Evolutionary conservation across 805 yeast species (phyloP).

Genomic region (Suhomyces xylopsoci): DNA sequence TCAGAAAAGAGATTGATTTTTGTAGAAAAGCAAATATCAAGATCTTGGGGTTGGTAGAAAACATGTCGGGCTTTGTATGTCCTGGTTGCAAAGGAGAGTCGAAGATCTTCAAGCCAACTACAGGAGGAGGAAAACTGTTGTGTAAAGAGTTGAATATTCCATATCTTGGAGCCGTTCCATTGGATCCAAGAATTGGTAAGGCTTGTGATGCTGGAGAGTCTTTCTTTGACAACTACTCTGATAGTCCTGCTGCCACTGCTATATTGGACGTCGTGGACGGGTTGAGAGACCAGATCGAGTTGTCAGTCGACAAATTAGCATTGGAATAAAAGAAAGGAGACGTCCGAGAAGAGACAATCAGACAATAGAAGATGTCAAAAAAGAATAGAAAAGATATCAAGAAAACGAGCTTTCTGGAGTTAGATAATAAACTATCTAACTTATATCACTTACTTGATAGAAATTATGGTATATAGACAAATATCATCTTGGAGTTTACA

Average conservation of each 20-base stretch:
- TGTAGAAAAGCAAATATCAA: constrained; percentile 87
- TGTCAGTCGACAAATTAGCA: not conserved
- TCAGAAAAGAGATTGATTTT: constrained; percentile 91
- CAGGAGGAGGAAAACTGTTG: constrained; percentile 90
- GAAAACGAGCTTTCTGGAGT: too few relatives aligned
- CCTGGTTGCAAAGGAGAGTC: constrained; percentile 91
- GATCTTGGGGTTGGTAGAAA: constrained; percentile 88
- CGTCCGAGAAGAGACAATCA: too few relatives aligned
- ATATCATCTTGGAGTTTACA: too few relatives aligned
- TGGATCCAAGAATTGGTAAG: constrained; percentile 91
- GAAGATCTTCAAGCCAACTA: constrained; percentile 87
- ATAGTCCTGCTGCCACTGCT: constrained; percentile 89
- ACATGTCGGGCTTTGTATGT: constrained; percentile 98
- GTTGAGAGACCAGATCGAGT: constrained; percentile 24
- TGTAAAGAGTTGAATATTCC: constrained; percentile 77
- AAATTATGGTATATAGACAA: too few relatives aligned
- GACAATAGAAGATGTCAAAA: too few relatives aligned
- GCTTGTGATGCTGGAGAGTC: constrained; percentile 85
- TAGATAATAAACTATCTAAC: too few relatives aligned
- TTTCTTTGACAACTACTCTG: constrained; percentile 79
- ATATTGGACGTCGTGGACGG: constrained; percentile 79
- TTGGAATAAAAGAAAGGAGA: not conserved
- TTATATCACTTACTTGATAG: too few relatives aligned
- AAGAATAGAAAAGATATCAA: too few relatives aligned
- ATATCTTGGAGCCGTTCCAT: constrained; percentile 88